Evolutionary conservation across 352 stramenopile species (phyloP).

Genomic region (Globisporangium ultimum): DNA sequence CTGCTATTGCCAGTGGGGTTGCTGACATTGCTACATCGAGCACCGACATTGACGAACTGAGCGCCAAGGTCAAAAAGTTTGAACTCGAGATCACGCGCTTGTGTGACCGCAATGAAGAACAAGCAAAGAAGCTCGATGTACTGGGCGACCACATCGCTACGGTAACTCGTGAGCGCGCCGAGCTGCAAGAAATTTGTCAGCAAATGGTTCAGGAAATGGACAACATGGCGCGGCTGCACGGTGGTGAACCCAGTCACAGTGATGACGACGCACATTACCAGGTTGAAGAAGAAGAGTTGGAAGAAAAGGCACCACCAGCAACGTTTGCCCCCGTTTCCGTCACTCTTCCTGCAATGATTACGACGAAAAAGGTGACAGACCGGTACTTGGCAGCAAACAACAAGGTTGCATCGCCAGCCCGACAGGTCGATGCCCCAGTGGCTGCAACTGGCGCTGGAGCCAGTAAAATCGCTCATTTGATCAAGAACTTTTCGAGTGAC

Average conservation of each 20-base stretch:
- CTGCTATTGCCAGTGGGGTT: neutral
- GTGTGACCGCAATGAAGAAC: slow-evolving; percentile 56
- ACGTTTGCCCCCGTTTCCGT: slow-evolving; percentile 8
- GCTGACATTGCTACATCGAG: slow-evolving; percentile 20
- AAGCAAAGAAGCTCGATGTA: slow-evolving; percentile 43
- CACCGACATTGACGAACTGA: slow-evolving; percentile 23
- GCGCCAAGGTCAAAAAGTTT: slow-evolving; percentile 47
- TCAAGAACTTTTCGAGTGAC: slow-evolving; percentile 66
- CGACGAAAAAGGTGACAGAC: slow-evolving; percentile 32
- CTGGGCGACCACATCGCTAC: slow-evolving; percentile 41
- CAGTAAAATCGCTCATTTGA: slow-evolving; percentile 62
- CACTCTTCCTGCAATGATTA: neutral
- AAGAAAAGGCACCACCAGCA: slow-evolving; percentile 20
- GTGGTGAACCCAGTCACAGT: slow-evolving; percentile 10
- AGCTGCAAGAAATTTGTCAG: slow-evolving; percentile 52
- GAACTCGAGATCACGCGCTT: slow-evolving; percentile 43
- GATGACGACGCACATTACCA: slow-evolving; percentile 11
- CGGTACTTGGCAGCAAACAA: slow-evolving; percentile 37
- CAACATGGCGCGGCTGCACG: slow-evolving; percentile 10
- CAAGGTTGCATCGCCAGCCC: slow-evolving; percentile 1
- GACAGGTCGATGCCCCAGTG: slow-evolving; percentile 13
- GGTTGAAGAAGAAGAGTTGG: slow-evolving; percentile 12
- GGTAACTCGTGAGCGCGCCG: slow-evolving; percentile 45
- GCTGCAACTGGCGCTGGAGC: slow-evolving; percentile 5
- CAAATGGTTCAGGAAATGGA: slow-evolving; percentile 66